A percentile compares a stretch with the other conserved stretches of the same genome.
phyloP scores from a whole-genome alignment of 2,329 filamentous ascomycete species.

The Talaromyces sp. region DNA sequence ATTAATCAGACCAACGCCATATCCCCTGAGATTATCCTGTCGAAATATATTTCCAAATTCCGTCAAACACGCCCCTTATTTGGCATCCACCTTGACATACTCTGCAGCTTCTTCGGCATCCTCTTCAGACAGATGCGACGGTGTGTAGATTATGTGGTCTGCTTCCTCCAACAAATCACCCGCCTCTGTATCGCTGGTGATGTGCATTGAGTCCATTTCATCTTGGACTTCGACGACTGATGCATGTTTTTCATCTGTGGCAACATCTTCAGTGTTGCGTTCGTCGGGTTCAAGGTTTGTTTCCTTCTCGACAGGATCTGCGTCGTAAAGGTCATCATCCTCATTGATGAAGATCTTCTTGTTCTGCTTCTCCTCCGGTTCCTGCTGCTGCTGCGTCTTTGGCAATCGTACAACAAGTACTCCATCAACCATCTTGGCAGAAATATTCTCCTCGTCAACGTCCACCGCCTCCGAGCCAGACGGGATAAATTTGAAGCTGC shows the following conservation, averaged over 20 bases:
- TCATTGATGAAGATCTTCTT: conserved; percentile 22
- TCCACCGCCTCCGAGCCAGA: conserved; percentile 53
- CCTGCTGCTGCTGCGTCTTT: conserved; percentile 57
- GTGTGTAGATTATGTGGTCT: conserved; percentile 20
- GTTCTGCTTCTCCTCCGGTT: conserved; percentile 20
- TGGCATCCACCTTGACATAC: conserved; percentile 58
- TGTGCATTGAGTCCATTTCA: conserved; percentile 21
- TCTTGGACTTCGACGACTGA: conserved; percentile 16
- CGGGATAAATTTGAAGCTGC: conserved; percentile 59
- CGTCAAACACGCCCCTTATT: conserved; percentile 32
- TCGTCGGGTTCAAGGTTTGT: background rate
- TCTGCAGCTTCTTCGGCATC: conserved; percentile 32
- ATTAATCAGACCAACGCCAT: background rate
- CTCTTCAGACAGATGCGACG: conserved; percentile 16
- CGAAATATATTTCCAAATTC: background rate
- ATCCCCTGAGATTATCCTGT: background rate
- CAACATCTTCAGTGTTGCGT: background rate
- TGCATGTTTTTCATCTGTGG: conserved; percentile 7
- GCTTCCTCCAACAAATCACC: conserved; percentile 24
- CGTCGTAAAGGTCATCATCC: conserved; percentile 16
- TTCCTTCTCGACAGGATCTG: background rate
- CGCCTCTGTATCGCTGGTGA: conserved; percentile 26
- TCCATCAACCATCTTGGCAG: conserved; percentile 74
- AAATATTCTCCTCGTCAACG: conserved; percentile 65
- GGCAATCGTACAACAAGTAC: conserved; percentile 73